Base-by-base conservation (phyloP, 2,329 filamentous ascomycete genomes). In the Massarina eburnea region DNA sequence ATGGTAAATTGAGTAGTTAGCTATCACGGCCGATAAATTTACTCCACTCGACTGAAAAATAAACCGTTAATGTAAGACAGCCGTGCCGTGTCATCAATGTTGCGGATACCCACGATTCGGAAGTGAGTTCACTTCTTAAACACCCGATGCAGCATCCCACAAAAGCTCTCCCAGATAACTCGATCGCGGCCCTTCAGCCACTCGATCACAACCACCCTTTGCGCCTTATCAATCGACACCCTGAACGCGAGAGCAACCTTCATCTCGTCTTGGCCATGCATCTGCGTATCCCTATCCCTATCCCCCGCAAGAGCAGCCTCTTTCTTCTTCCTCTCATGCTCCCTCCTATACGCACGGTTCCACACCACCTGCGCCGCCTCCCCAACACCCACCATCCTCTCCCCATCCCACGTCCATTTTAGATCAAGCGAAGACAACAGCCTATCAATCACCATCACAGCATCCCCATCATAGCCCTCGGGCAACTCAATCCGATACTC, bases 141-240 rank as follows among this genome's bases (percentile, higher is more conserved):
- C n/a, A 48, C 43, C 17, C 41, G 38, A 30, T 43, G 27, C 24
- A 64, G 34, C 41, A 91, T 90, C 0, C 89, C 91, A 49, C 84
- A 86, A 52, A 99, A 90, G 64, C 91, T 96, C 71, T 95, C 88
- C 68, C 92, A 96, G 0, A 94, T 63, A 1, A 84, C 77, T 15
- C 80, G 75, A 54, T 95, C 88, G 5, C 77, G 75, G 0, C 94
- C 92, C 58, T 89, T 84, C 1, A 89, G 62, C 91, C 89, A 95
- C 24, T 88, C 77, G 0, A 84, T 73, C 15, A 73, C 67, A 3
- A 75, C 66, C 14, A 69, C 62, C 4, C 29, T 67, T 62, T 33
- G 71, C 61, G 60, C 53, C 32, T 67, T 68, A 14, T 59, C 44
- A 6, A 67, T 55, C 4, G 42, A 45, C 32, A 78, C 66, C 42